Conservation (phyloP, 345 rosid genomes). For the Hibiscus trionum region DNA sequence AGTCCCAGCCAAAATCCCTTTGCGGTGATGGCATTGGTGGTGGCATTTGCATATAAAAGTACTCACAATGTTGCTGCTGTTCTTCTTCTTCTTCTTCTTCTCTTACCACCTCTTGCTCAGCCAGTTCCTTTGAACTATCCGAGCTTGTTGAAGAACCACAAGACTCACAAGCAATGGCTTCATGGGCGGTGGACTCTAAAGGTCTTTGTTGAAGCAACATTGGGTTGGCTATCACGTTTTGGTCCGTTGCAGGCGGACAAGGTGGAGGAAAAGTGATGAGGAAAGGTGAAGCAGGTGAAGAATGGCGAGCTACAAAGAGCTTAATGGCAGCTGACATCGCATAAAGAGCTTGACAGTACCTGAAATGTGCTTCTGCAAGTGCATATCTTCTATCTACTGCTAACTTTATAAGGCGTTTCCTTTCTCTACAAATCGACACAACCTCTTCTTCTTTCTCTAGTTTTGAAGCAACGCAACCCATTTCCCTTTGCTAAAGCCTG, state of each 20-base stretch:
- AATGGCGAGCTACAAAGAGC: constrained; percentile 66
- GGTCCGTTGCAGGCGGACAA: constrained; percentile 18
- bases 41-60: constrained; percentile 39
- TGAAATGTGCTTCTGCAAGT: constrained; percentile 60
- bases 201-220: constrained; percentile 49
- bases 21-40: background rate
- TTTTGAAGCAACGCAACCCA: constrained; percentile 72
- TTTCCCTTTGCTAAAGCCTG: constrained; percentile 19
- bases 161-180: constrained; percentile 38
- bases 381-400: constrained; percentile 54
- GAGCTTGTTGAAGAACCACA: constrained; percentile 31
- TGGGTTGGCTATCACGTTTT: constrained; percentile 31
- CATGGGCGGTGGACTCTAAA: constrained; percentile 38
- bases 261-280: constrained; percentile 53
- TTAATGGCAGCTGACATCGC: constrained; percentile 63
- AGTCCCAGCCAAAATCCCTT: constrained; percentile 68
- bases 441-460: constrained; percentile 61
- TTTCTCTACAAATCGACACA: constrained; percentile 29
- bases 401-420: constrained; percentile 42
- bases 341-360: constrained; percentile 54
- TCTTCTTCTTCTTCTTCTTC: constrained; percentile 1
- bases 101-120: constrained; percentile 16
- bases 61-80: constrained; percentile 20
- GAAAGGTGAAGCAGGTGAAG: constrained; percentile 59
- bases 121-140: constrained; percentile 24